phyloP scores from a whole-genome alignment of 1,284 basidiomycete species.

The Moniliella sp. region DNA sequence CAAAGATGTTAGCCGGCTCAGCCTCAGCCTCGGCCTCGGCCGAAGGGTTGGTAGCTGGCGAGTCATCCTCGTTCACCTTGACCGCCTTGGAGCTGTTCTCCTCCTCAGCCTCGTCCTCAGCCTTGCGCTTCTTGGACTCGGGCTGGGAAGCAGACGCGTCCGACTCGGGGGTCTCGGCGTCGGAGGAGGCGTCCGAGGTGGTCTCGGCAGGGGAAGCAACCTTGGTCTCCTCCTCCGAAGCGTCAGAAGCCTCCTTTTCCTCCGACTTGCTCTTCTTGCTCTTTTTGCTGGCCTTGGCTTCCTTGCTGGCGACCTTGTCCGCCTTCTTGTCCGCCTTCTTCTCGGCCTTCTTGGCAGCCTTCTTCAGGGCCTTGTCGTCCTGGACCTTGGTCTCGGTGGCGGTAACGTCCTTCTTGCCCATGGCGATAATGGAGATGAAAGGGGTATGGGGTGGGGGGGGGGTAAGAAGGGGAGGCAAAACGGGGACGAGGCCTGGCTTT shows the following conservation, averaged over 20 bases:
- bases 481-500: too few relatives aligned
- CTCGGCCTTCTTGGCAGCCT: conserved; percentile 8
- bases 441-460: too few relatives aligned
- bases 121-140: conserved; percentile 53
- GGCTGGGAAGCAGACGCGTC: conserved; percentile 1
- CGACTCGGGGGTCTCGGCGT: not conserved
- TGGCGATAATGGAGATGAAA: too few relatives aligned
- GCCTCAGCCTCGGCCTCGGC: conserved; percentile 36
- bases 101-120: conserved; percentile 45
- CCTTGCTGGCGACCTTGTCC: conserved; percentile 5
- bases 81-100: conserved; percentile 45
- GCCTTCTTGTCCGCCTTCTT: conserved; percentile 11
- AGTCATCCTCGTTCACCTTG: conserved; percentile 73
- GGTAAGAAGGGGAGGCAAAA: too few relatives aligned
- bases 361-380: conserved; percentile 8
- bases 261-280: conserved; percentile 3
- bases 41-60: too few relatives aligned
- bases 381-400: not conserved
- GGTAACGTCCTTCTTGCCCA: not conserved
- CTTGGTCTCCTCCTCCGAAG: conserved; percentile 27
- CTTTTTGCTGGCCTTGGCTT: conserved; percentile 2
- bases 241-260: conserved; percentile 10
- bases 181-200: conserved; percentile 8
- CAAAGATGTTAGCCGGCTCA: conserved; percentile 58
- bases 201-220: conserved; percentile 16